Base-by-base conservation (phyloP, 2,329 filamentous ascomycete species). In the Allantophomopsis cytisporea region DNA sequence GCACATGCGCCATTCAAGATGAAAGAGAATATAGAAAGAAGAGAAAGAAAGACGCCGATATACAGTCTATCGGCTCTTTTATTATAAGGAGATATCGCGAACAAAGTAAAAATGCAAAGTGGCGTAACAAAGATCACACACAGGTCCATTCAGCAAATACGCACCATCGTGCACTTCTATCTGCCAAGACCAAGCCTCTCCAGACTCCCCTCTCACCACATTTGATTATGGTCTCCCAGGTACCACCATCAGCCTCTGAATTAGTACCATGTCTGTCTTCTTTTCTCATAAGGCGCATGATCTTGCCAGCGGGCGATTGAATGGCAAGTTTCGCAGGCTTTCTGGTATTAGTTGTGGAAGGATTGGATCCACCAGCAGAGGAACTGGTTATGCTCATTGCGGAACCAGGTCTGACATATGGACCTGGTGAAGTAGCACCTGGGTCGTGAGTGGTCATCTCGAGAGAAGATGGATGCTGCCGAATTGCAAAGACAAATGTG, bases 311-410 rank as follows among this genome's bases (percentile, higher is more conserved):
- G 0, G 91, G 91, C 5, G 83, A 86, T 61, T 98, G 91, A 41
- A 98, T 89, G 1, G 91, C 91, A 39, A 98, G 62, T 60, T 98
- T 98, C 5, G 91, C 91, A 2, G 91, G 89, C 59, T 98, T 98
- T 55, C 77, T 76, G 18, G 69, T 69, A 13, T 66, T 66, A 13
- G 65, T 63, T 17, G 65, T 68, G 53, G 68, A 76, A 15, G 70
- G 70, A 39, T 71, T 72, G 6, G 72, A 77, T 18, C 65, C 68
- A 17, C 69, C 68, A 13, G 69, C 69, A 47, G 69, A 73, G 1
- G 72, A 72, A 21, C 66, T 68, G 32, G 70, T 71, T 56, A 82
- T 74, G 54, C 76, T 80, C 70, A 81, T 68, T 2, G 76, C 73
- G 5, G 76, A 80, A 18, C 64, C 57, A 2, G 78, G 77, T 2